phyloP scores from a whole-genome alignment of 495 filamentous ascomycete genomes.

The Chaetomidium leptoderma region DNA sequence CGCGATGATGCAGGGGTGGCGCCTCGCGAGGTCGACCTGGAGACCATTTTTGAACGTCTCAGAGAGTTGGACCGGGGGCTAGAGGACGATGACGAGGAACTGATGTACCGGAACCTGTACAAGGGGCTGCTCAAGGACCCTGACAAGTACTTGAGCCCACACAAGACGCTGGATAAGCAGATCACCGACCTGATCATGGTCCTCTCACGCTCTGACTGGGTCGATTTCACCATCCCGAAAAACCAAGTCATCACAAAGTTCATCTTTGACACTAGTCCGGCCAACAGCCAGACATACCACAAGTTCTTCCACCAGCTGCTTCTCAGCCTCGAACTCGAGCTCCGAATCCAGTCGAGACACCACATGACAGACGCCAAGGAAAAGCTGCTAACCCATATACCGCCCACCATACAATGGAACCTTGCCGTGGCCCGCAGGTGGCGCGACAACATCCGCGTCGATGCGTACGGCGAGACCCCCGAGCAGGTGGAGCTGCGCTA shows the following conservation, averaged over 20 bases:
- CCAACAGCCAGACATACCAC: constrained; percentile 42
- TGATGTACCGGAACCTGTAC: constrained; percentile 53
- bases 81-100: constrained; percentile 52
- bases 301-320: constrained; percentile 72
- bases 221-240: constrained; percentile 59
- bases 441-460: constrained; percentile 61
- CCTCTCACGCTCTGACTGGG: constrained; percentile 58
- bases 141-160: constrained; percentile 46
- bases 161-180: constrained; percentile 58
- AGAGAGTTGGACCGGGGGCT: constrained; percentile 52
- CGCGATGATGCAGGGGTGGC: constrained; percentile 47
- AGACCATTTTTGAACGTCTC: constrained; percentile 51
- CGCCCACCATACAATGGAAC: constrained; percentile 64
- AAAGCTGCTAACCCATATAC: constrained; percentile 54
- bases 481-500: constrained; percentile 51
- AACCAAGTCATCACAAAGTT: constrained; percentile 59
- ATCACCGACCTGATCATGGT: constrained; percentile 64
- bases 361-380: constrained; percentile 53
- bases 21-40: constrained; percentile 51
- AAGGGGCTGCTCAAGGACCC: constrained; percentile 49
- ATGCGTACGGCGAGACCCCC: constrained; percentile 40
- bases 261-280: constrained; percentile 44
- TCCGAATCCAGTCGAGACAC: constrained; percentile 53
- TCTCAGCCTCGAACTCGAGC: constrained; percentile 62
- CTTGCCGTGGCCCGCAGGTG: constrained; percentile 63